These are phyloP conservation scores for Euphorbia peplus DNA, from an alignment of 345 rosid species.

Conservation along the genomic window DNA sequence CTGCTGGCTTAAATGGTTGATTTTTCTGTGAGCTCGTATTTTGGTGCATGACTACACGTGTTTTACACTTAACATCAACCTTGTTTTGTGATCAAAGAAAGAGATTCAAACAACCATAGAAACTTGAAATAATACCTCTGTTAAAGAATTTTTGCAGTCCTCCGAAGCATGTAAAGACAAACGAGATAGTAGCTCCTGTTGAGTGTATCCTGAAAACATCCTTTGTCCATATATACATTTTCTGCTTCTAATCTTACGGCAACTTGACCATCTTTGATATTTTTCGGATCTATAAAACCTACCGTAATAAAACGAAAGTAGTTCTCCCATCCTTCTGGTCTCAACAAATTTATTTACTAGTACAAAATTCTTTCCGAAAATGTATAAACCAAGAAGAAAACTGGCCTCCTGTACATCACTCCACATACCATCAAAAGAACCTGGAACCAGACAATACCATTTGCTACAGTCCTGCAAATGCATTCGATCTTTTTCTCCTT, in stretches of 20 bases:
- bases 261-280: conserved; percentile 60
- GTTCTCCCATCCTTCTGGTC: conserved; percentile 53
- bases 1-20: not conserved
- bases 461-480: conserved; percentile 14
- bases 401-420: conserved; percentile 37
- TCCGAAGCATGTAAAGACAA: conserved; percentile 42
- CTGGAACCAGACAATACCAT: conserved; percentile 40
- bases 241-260: conserved; percentile 49
- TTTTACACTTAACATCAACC: too few species aligned
- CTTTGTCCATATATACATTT: conserved; percentile 50
- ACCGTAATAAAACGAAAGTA: conserved; percentile 67
- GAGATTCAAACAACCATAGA: not conserved
- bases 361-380: conserved; percentile 63
- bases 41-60: not conserved
- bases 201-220: conserved; percentile 68
- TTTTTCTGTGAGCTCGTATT: not conserved
- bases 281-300: conserved; percentile 53
- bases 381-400: conserved; percentile 70
- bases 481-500: conserved; percentile 20
- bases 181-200: conserved; percentile 59
- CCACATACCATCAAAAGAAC: conserved; percentile 47
- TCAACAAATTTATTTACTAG: conserved; percentile 54
- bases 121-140: conserved; percentile 44
- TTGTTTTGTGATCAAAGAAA: not conserved
- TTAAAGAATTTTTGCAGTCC: conserved; percentile 41